Conservation (phyloP, 1,284 basidiomycete genomes). For the Polyporus tsugae region DNA sequence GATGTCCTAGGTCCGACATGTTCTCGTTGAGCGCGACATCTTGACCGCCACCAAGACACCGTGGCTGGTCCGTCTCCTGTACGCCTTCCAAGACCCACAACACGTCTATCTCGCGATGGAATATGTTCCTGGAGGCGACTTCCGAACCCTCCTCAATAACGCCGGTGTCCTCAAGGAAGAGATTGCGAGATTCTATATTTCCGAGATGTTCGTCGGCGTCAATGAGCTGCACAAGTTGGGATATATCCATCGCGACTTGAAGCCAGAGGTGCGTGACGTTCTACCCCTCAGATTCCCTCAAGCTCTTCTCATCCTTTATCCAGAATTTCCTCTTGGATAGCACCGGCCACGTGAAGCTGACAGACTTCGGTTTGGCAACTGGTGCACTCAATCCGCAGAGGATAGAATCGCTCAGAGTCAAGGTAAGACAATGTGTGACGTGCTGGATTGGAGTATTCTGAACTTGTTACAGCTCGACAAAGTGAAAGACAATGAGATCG, state of each 20-base stretch:
- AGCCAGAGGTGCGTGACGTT: constrained; percentile 82
- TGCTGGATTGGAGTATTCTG: constrained; percentile 6
- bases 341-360: constrained; percentile 97
- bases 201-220: constrained; percentile 94
- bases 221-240: constrained; percentile 94
- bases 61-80: constrained; percentile 92
- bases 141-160: constrained; percentile 94
- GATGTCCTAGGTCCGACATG: constrained; percentile 79
- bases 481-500: constrained; percentile 93
- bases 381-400: constrained; percentile 95
- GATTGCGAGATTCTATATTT: constrained; percentile 93
- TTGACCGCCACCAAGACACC: constrained; percentile 95
- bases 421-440: constrained; percentile 56
- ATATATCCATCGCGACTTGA: constrained; percentile 97
- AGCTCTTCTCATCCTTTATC: background rate
- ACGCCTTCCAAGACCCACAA: constrained; percentile 92
- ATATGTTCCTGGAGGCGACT: constrained; percentile 97
- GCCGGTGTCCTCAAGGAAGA: constrained; percentile 96
- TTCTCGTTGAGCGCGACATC: constrained; percentile 96
- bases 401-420: constrained; percentile 94
- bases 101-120: constrained; percentile 98
- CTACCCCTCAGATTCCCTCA: too few relatives aligned
- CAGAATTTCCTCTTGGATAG: constrained; percentile 98
- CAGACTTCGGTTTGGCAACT: constrained; percentile 98
- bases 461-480: constrained; percentile 79